Conservation (phyloP, 495 filamentous ascomycete species). For the Letharia lupina region DNA sequence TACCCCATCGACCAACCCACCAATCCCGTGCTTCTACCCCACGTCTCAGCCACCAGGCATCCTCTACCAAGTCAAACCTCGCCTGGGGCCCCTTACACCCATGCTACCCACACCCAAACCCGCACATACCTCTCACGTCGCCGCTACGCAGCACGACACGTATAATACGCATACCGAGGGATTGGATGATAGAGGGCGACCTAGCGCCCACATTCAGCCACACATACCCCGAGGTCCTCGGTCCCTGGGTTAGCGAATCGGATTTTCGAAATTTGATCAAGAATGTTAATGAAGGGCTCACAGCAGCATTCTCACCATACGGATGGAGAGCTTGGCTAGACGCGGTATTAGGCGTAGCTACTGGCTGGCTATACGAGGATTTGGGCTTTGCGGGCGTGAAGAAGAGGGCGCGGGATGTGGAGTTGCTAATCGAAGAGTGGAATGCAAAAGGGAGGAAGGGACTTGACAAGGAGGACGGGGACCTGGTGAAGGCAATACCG, state of each 20-base stretch:
- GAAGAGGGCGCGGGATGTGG: constrained; percentile 53
- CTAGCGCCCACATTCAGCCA: constrained; percentile 90
- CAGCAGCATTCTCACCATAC: constrained; percentile 67
- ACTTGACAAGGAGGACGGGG: constrained; percentile 40
- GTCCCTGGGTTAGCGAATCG: constrained; percentile 69
- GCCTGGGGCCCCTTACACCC: constrained; percentile 84
- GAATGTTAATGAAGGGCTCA: constrained; percentile 63
- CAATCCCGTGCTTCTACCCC: constrained; percentile 6
- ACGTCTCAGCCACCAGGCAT: constrained; percentile 12
- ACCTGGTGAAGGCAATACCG: constrained; percentile 62
- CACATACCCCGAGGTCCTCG: constrained; percentile 89
- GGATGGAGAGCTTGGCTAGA: constrained; percentile 52
- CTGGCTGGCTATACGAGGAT: constrained; percentile 93
- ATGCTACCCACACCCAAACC: constrained; percentile 88
- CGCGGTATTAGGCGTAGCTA: constrained; percentile 63
- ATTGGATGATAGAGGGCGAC: constrained; percentile 86
- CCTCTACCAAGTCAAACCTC: constrained; percentile 31
- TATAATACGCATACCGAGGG: constrained; percentile 81
- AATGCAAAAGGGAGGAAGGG: constrained; percentile 56
- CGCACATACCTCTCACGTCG: constrained; percentile 73
- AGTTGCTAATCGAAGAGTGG: constrained; percentile 73
- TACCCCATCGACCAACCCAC: constrained; percentile 5
- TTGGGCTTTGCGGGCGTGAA: constrained; percentile 66
- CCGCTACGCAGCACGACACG: constrained; percentile 66
- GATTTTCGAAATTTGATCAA: constrained; percentile 76